Conservation (phyloP, 257 asterid species). For the Solanum arcanum region DNA sequence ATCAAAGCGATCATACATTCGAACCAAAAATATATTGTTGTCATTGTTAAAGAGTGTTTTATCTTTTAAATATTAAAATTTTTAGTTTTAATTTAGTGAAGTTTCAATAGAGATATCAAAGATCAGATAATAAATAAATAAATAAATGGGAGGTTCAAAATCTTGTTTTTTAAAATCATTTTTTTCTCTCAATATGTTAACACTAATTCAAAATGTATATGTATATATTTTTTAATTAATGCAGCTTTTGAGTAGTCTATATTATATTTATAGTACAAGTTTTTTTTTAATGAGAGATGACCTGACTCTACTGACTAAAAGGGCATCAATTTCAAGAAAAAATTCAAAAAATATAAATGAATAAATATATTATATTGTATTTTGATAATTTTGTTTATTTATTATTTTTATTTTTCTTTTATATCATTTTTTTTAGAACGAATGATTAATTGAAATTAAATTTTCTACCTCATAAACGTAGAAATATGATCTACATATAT, state of each 20-base stretch:
- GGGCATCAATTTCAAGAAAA: slow-evolving; percentile 30
- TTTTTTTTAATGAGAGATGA: not conserved
- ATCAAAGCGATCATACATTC: not conserved
- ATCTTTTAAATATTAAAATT: not conserved
- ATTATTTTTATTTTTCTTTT: not conserved
- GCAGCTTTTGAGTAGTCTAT: not conserved
- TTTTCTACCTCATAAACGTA: not conserved
- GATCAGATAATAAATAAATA: not conserved
- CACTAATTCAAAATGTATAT: not conserved
- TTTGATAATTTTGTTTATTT: not conserved
- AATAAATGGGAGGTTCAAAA: not conserved
- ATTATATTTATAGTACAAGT: not conserved
- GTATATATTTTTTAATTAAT: not conserved
- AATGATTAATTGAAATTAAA: not conserved
- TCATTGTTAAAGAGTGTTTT: not conserved
- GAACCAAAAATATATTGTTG: not conserved
- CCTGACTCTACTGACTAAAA: slow-evolving; percentile 29
- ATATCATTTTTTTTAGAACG: not conserved
- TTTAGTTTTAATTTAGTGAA: not conserved
- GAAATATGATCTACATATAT: not conserved
- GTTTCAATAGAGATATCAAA: not conserved
- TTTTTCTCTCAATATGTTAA: not conserved
- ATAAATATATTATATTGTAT: not conserved
- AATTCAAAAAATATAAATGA: not conserved
- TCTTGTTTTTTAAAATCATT: not conserved